Base-by-base conservation (phyloP, 108 stramenopile species). In the Nitzschia palea region DNA sequence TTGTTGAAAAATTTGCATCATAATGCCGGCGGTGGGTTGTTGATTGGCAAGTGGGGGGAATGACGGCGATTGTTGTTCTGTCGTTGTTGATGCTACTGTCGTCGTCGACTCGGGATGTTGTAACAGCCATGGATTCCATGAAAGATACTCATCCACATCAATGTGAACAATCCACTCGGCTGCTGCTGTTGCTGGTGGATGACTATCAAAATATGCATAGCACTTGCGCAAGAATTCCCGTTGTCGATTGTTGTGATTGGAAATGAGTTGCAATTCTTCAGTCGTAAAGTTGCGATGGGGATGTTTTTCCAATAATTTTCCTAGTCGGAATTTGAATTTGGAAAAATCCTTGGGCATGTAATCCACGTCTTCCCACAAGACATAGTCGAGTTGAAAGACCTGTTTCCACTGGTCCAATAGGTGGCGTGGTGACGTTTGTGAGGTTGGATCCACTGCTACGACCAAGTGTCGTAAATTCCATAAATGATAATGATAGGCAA, bases 401-500 rank as follows among this genome's bases (percentile, higher is more conserved):
- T 44, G 42, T 4, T 63, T 51, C 74, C 74, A 86, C 29, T 63
- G 52, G 5, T 69, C 55, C 26, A 86, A 63, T 15, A 83, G 66
- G 0, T 43, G 57, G 0, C 37, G 44, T 8, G 79, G 79, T 6
- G 56, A 56, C 14, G 65, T 81, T 64, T 44, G 56, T 56, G 68
- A 63, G 1, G 73, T 56, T 14, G 88, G 88, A 74, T 89, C 88
- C 27, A 89, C 76, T 0, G 80, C 81, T 4, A 89, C 83, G 42
- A 83, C 67, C 17, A 89, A 20, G 33, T 82, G 65, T 0, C 83
- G 73, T 10, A 89, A 65, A 9, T 83, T 81, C 33, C 84, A 37
- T 4, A 81, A 73, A 45, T 80, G 83, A 59, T 86, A 85, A 37
- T 89, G 88, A 81, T 89, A 89, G 51, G 88, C 88, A 15, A 90